These are phyloP conservation scores for Aulographum hederae DNA, from an alignment of 2,329 filamentous ascomycete species.

Conservation along the genomic window DNA sequence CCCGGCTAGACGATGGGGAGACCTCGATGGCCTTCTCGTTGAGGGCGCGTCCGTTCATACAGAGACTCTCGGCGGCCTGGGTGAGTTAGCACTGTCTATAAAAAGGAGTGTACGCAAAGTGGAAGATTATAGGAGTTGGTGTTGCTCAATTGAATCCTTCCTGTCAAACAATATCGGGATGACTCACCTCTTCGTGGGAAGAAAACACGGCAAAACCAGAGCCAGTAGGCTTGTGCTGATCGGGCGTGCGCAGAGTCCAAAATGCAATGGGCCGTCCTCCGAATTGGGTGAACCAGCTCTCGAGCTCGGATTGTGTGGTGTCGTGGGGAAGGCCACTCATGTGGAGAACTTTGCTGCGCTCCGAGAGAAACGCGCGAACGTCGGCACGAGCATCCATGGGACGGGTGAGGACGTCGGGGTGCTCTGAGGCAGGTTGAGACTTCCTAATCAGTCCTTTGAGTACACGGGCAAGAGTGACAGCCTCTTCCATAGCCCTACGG, in stretches of 20 bases:
- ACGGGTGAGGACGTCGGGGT: constrained; percentile 82
- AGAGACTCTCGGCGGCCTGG: constrained; percentile 88
- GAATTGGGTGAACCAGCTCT: constrained; percentile 99
- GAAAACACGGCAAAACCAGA: constrained; percentile 98
- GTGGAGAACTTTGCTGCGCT: constrained; percentile 94
- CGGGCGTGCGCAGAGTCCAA: constrained; percentile 93
- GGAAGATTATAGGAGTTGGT: too few relatives aligned
- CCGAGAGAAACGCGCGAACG: constrained; percentile 85
- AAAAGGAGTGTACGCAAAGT: not conserved
- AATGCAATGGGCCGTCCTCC: constrained; percentile 95
- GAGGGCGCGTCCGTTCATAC: constrained; percentile 95
- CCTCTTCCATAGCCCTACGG: constrained; percentile 92
- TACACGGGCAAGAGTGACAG: constrained; percentile 81
- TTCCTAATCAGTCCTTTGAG: constrained; percentile 87
- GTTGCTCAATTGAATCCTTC: too few relatives aligned
- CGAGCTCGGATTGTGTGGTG: constrained; percentile 93
- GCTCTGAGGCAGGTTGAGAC: constrained; percentile 83
- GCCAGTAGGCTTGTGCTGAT: constrained; percentile 98
- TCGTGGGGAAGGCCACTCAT: constrained; percentile 96
- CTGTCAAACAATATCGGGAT: too few relatives aligned
- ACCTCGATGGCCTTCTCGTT: constrained; percentile 99
- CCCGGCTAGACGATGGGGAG: constrained; percentile 89
- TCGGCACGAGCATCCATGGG: constrained; percentile 96
- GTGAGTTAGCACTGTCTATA: not conserved
- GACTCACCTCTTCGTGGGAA: constrained; percentile 91